These are phyloP conservation scores for Microsporum canis DNA, from an alignment of 2,329 filamentous ascomycete species.

Conservation along the genomic window DNA sequence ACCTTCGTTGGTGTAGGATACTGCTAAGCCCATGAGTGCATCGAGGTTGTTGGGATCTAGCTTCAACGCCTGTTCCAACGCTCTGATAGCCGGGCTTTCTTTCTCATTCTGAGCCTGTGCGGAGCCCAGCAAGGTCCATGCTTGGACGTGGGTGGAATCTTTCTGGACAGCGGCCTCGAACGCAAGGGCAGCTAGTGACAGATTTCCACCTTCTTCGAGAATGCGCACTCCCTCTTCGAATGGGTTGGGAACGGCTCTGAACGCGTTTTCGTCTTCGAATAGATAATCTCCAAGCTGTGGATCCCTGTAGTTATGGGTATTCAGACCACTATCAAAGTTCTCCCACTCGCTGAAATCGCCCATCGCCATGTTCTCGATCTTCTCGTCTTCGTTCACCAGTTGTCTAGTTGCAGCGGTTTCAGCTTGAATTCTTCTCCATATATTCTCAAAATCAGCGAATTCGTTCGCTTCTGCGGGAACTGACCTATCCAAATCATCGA, in stretches of 20 bases:
- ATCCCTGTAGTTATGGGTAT: conserved; percentile 60
- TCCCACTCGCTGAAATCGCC: conserved; percentile 74
- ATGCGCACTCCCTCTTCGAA: conserved; percentile 91
- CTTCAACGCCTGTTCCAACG: conserved; percentile 80
- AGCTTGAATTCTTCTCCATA: conserved; percentile 43
- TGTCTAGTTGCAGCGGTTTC: conserved; percentile 38
- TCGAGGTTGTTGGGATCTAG: conserved; percentile 76
- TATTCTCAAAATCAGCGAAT: conserved; percentile 78
- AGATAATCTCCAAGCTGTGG: conserved; percentile 79
- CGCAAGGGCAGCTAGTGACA: conserved; percentile 82
- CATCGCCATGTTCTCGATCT: conserved; percentile 43
- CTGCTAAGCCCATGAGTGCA: conserved; percentile 87
- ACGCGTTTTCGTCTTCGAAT: conserved; percentile 90
- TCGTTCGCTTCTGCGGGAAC: conserved; percentile 51
- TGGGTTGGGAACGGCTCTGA: conserved; percentile 66
- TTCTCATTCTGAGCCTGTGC: conserved; percentile 98
- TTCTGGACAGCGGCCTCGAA: conserved; percentile 95
- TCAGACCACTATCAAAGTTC: conserved; percentile 53
- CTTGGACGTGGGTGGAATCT: conserved; percentile 74
- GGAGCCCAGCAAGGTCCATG: conserved; percentile 84
- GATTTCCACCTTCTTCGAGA: conserved; percentile 83
- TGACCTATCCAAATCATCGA: conserved; percentile 82
- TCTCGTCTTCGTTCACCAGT: conserved; percentile 55
- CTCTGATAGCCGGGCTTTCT: conserved; percentile 87
- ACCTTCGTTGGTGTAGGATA: conserved; percentile 97